Evolutionary conservation across 108 stramenopile genomes (phyloP), one percentile per base, ranked within the genome.

Genomic region (Cylindrotheca closterium): DNA sequence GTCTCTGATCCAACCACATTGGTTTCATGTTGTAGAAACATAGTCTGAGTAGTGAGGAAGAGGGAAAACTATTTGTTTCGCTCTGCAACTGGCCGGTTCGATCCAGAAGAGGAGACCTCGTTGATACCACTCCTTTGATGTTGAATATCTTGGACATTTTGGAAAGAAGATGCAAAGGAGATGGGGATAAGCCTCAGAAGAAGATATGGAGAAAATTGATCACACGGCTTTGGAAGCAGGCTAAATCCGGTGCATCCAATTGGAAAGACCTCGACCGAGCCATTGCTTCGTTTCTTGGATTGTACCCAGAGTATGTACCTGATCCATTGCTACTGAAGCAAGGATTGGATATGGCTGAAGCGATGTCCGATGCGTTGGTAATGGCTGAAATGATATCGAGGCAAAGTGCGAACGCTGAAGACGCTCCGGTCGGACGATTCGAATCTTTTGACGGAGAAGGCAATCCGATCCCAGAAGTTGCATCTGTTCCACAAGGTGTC

Each of bases 21-120:
- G n/a, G 5, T 56, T 18, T 56, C 18, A 56, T 30, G 23, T 26
- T 56, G 0, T 7, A 56, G 23, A 23, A 30, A 30, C 25, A 18
- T 56, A 10, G 28, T 5, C 47, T 73, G 26, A 12, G 4, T 8
- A 5, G 33, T 21, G 21, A 51, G 4, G 51, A 46, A 21, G 71
- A 65, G 54, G 63, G 60, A 12, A n/a, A 58, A 28, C 21, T 64
- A 30, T 47, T 73, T 2, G 27, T 52, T 5, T 33, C 27, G 25
- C 29, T 73, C 12, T 73, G 71, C 28, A 63, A 42, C 4, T 73
- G 71, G 71, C 71, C 71, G 10, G 42, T n/a, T 27, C 51, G 60
- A 60, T 55, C 50, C 47, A 51, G 71, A 37, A 48, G 51, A 2
- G 71, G 71, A 51, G 64, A 61, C 22, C 8, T 61, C 2, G 57